Percentiles rank a stretch among this genome's conserved stretches.
These are phyloP conservation scores for Limnomonas spitsbergensis DNA, from an alignment of 139 green algal species.

Conservation along the genomic window DNA sequence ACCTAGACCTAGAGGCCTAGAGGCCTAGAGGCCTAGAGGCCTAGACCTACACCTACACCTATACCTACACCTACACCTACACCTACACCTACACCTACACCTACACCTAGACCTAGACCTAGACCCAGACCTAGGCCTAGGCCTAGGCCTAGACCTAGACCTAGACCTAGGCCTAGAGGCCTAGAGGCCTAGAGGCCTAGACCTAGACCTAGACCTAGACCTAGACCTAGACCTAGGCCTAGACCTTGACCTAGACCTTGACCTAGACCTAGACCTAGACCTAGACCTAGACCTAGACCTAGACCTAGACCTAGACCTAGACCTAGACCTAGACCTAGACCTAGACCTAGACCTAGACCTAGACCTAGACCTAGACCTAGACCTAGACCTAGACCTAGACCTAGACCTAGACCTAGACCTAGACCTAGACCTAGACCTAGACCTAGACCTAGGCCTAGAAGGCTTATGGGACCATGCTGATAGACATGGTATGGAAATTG, in stretches of 20 bases:
- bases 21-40: too few species aligned
- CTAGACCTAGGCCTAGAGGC: conserved; percentile 1
- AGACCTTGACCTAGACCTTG: conserved; percentile 1
- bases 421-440: neutral
- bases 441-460: conserved; percentile 2
- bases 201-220: neutral
- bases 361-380: conserved; percentile 7
- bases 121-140: conserved; percentile 11
- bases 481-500: too few species aligned
- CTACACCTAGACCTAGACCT: too few species aligned
- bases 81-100: too few species aligned
- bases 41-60: too few species aligned
- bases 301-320: conserved; percentile 1
- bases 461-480: too few species aligned
- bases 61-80: too few species aligned
- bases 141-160: conserved; percentile 3
- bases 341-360: conserved; percentile 3
- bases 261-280: neutral
- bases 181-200: neutral
- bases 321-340: conserved; percentile 4
- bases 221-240: conserved; percentile 5
- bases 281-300: conserved; percentile 2
- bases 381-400: conserved; percentile 2
- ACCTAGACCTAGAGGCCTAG: too few species aligned
- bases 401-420: conserved; percentile 3